phyloP scores from a whole-genome alignment of 805 yeast genomes.

The Metschnikowia henanensis region DNA sequence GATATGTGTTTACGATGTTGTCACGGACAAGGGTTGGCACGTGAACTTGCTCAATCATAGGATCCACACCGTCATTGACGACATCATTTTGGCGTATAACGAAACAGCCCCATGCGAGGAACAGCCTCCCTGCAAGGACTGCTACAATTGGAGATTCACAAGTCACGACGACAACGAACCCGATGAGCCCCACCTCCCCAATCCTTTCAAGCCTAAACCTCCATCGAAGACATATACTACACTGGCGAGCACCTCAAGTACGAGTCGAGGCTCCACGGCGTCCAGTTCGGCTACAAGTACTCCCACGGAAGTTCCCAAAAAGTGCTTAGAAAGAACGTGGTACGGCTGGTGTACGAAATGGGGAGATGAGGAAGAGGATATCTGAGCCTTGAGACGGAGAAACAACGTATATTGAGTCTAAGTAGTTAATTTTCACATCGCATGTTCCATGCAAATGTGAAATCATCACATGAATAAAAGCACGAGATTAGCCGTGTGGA shows the following conservation, averaged over 20 bases:
- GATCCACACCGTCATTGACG: slow-evolving; percentile 87
- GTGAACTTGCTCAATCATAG: slow-evolving; percentile 86
- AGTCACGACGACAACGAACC: slow-evolving; percentile 44
- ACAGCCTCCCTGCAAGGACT: slow-evolving; percentile 86
- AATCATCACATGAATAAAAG: slow-evolving; percentile 1
- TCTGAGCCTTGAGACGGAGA: neutral
- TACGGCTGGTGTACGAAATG: slow-evolving; percentile 62
- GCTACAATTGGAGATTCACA: slow-evolving; percentile 84
- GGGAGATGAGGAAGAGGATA: slow-evolving; percentile 32
- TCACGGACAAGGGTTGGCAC: slow-evolving; percentile 87
- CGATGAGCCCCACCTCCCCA: slow-evolving; percentile 39
- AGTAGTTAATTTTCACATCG: neutral
- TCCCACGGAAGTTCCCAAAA: slow-evolving; percentile 33
- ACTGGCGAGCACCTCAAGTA: neutral
- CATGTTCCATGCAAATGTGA: slow-evolving; percentile 4
- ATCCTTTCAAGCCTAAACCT: slow-evolving; percentile 34
- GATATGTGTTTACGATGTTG: slow-evolving; percentile 87
- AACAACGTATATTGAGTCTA: neutral
- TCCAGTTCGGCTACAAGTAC: slow-evolving; percentile 6
- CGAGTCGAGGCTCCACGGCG: slow-evolving; percentile 6
- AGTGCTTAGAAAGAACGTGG: slow-evolving; percentile 61
- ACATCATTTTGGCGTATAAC: slow-evolving; percentile 69
- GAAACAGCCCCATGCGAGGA: slow-evolving; percentile 70
- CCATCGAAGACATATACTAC: slow-evolving; percentile 10
- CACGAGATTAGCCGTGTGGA: slow-evolving; percentile 13